A percentile compares a stretch with the other conserved stretches of the same genome.
phyloP scores from a whole-genome alignment of 2,329 filamentous ascomycete genomes.

The Stemphylium lycopersici region DNA sequence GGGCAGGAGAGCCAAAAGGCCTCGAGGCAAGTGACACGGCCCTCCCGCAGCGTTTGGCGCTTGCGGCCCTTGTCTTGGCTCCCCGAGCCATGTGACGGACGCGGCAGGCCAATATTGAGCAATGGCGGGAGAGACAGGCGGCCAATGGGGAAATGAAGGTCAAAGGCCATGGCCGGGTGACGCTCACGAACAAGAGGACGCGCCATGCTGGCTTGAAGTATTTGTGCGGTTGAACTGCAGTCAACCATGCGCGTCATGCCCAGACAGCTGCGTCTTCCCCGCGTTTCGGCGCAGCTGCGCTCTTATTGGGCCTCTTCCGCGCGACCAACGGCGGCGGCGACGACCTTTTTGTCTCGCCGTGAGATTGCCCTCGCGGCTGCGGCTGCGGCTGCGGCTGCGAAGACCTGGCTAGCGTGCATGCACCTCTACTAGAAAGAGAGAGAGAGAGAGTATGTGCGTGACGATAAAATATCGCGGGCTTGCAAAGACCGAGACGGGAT shows the following conservation, averaged over 20 bases:
- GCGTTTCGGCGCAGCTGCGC: slow-evolving; percentile 9
- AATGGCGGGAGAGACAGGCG: slow-evolving; percentile 11
- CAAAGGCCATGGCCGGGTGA: slow-evolving; percentile 18
- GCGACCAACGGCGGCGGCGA: slow-evolving; percentile 3
- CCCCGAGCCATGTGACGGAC: slow-evolving; percentile 35
- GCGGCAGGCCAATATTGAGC: slow-evolving; percentile 22
- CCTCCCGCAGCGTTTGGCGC: slow-evolving; percentile 30
- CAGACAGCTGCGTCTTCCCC: slow-evolving; percentile 10
- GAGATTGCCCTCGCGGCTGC: too few relatives aligned
- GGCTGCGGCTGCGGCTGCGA: too few relatives aligned
- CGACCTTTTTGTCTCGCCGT: background rate
- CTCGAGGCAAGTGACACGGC: slow-evolving; percentile 28
- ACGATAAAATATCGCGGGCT: too few relatives aligned
- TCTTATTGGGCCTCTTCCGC: background rate
- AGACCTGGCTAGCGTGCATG: background rate
- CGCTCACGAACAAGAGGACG: slow-evolving; percentile 4
- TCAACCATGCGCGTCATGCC: slow-evolving; percentile 13
- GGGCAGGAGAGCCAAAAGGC: slow-evolving; percentile 9
- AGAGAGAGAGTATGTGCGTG: too few relatives aligned
- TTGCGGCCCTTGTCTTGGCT: slow-evolving; percentile 37
- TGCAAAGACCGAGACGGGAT: background rate
- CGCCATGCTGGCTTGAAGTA: slow-evolving; percentile 13
- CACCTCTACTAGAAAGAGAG: background rate
- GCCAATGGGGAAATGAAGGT: slow-evolving; percentile 11
- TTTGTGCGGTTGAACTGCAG: background rate